Evolutionary conservation across 2,329 filamentous ascomycete species (phyloP), one percentile per base, ranked within the genome.

Genomic region (Myotisia sp.): DNA sequence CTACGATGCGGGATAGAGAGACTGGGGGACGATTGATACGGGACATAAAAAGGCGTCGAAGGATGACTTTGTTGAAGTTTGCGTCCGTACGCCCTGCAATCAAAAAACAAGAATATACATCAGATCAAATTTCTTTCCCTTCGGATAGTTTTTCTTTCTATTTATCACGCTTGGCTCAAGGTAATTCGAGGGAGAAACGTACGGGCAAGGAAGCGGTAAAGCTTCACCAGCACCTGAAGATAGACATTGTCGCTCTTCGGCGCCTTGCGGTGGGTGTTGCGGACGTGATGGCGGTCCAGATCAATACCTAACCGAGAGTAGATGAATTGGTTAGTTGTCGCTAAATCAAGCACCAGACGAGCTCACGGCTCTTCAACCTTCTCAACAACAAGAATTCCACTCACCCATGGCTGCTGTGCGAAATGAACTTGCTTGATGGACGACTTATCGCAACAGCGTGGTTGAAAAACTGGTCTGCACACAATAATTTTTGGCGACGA

Each of bases 201-300:
- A 92, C 85, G 83, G 59, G 84, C 78, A 64, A 93, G 70, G 76
- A 93, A 93, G 72, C 83, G 81, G 74, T 93, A 93, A 37, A 93
- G 80, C 79, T 94, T 94, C 67, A 94, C 86, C 63, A 95, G 72
- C 62, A 94, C 76, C 75, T 87, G 87, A 54, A 93, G 73, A 69
- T 94, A 93, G 58, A 87, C 83, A 74, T 94, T 93, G 71, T 92
- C 82, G 71, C 81, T 92, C 81, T 94, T 94, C 59, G 86, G 83
- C 52, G 83, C 84, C 75, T 81, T 84, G 66, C 85, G 83, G 74
- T 93, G 85, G 60, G 60, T 68, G 65, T 59, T 63, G 62, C 67
- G 65, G 60, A 74, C 69, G 65, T 74, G 70, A 63, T 74, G 70
- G 58, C 63, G 63, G 62, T 74, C 67, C 54, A 69, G 59, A 58